These are phyloP conservation scores for Phallus indusiatus DNA, from an alignment of 768 basidiomycete species.

Conservation along the genomic window DNA sequence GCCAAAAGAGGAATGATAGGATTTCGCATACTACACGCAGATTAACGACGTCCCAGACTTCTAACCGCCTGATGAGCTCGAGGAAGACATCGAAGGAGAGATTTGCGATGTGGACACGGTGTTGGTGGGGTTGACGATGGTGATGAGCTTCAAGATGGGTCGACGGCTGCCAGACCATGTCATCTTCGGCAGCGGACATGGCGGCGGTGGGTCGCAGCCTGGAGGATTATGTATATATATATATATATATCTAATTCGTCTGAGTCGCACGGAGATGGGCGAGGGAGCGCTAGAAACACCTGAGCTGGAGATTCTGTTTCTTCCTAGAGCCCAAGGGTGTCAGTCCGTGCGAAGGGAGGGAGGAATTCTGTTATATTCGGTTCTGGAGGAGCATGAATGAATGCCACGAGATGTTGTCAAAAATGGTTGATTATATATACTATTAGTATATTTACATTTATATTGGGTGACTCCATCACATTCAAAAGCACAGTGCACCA, in stretches of 20 bases:
- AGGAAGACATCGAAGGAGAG: slow-evolving; percentile 8
- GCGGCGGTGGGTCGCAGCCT: not conserved
- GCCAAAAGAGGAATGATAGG: slow-evolving; percentile 1
- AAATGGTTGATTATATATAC: slow-evolving; percentile 3
- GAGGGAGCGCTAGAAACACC: not conserved
- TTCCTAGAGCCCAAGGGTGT: not conserved
- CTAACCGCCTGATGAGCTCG: slow-evolving; percentile 2
- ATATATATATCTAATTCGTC: too few species aligned
- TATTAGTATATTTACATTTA: not conserved
- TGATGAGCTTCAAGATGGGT: not conserved
- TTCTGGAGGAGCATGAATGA: slow-evolving; percentile 5
- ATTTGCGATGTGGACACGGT: not conserved
- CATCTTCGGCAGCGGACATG: slow-evolving; percentile 7
- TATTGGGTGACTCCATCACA: not conserved
- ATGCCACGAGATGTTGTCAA: slow-evolving; percentile 7
- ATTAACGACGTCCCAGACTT: slow-evolving; percentile 4
- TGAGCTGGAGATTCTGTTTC: not conserved
- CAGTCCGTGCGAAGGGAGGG: slow-evolving; percentile 2
- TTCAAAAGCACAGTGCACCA: too few species aligned
- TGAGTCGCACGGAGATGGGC: not conserved
- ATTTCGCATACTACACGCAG: slow-evolving; percentile 5
- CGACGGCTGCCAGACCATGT: slow-evolving; percentile 6
- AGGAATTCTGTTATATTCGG: slow-evolving; percentile 4
- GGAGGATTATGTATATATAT: not conserved
- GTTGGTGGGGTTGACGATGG: not conserved